Conservation (phyloP, 2,329 filamentous ascomycete species). For the Epichloe sp. region DNA sequence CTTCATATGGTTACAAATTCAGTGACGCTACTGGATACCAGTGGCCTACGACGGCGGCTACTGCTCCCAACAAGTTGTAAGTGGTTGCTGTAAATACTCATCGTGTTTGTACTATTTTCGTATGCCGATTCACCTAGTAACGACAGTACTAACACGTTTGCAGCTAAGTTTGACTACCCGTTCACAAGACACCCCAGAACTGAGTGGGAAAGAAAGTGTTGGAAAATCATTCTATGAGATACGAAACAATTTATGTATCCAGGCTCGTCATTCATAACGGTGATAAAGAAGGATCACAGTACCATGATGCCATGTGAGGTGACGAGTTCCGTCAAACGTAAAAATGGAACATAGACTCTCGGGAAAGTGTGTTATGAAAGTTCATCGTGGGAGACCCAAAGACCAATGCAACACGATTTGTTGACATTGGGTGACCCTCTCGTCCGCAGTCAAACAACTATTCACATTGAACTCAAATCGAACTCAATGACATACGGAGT, state of each 20-base stretch:
- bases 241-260: neutral
- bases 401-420: too few species aligned
- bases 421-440: neutral
- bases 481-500: neutral
- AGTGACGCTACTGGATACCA: conserved; percentile 92
- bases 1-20: conserved; percentile 98
- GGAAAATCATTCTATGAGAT: neutral
- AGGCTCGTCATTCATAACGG: neutral
- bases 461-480: too few species aligned
- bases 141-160: neutral
- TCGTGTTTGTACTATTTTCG: conserved; percentile 7
- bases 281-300: neutral
- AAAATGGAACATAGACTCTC: neutral
- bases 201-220: neutral
- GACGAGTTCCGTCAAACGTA: neutral
- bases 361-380: too few species aligned
- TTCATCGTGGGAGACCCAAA: too few species aligned
- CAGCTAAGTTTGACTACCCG: neutral
- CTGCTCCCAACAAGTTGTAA: conserved; percentile 65
- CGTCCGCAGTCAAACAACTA: neutral
- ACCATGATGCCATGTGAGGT: neutral
- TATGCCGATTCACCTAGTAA: neutral
- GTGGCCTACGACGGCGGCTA: conserved; percentile 70
- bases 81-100: conserved; percentile 16
- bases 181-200: neutral